phyloP scores from a whole-genome alignment of 83 land plant genomes.

The Thuja plicata region DNA sequence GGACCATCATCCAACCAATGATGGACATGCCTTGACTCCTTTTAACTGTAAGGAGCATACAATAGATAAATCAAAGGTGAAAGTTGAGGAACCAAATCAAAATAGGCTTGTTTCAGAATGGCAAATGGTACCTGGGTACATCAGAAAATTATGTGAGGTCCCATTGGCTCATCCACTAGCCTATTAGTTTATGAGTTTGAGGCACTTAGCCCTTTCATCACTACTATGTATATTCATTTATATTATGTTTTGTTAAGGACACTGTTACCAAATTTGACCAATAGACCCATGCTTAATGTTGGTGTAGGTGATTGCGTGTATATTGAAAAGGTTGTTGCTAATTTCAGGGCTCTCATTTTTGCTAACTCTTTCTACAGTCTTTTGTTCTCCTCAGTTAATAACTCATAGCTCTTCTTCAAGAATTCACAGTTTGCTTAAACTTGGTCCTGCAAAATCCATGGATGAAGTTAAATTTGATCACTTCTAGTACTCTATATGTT shows the following conservation, averaged over 20 bases:
- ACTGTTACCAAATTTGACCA: no score
- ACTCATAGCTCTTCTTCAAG: slow-evolving; percentile 42
- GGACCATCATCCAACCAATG: neutral
- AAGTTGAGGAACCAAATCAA: slow-evolving; percentile 6
- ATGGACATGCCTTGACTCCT: neutral
- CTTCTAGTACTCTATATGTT: neutral
- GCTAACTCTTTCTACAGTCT: slow-evolving; percentile 44
- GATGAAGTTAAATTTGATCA: neutral
- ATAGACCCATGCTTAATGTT: slow-evolving; percentile 27
- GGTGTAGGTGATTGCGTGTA: slow-evolving; percentile 30
- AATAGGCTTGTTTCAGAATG: slow-evolving; percentile 8
- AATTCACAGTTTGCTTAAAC: slow-evolving; percentile 48
- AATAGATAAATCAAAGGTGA: slow-evolving; percentile 2
- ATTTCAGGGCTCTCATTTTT: slow-evolving; percentile 49
- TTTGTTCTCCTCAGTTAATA: slow-evolving; percentile 40
- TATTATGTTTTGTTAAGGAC: no score
- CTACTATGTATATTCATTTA: no score
- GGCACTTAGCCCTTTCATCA: no score
- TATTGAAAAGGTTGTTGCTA: slow-evolving; percentile 1
- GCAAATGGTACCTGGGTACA: slow-evolving; percentile 5
- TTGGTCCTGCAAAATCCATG: slow-evolving; percentile 22
- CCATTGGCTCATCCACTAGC: slow-evolving; percentile 1
- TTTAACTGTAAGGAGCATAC: neutral
- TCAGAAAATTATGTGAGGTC: slow-evolving; percentile 10
- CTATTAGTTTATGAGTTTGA: neutral